phyloP scores from a whole-genome alignment of 192 early-diverging fungal species.

The Umbelopsis vinacea region DNA sequence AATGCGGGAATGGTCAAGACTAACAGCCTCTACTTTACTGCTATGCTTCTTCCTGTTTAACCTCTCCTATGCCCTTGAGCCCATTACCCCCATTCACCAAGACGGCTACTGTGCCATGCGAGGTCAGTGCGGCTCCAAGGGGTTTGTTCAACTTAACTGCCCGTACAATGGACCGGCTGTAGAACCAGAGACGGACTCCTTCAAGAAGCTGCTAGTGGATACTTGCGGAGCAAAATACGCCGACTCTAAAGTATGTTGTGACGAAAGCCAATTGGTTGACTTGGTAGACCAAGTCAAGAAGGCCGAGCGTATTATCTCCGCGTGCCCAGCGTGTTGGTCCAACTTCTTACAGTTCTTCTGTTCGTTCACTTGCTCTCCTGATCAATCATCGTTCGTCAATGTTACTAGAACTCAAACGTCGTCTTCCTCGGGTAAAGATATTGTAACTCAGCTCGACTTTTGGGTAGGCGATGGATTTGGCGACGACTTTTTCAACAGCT shows the following conservation, averaged over 20 bases:
- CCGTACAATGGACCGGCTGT: slow-evolving; percentile 53
- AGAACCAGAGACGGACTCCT: slow-evolving; percentile 40
- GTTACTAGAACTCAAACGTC: slow-evolving; percentile 44
- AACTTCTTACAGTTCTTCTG: slow-evolving; percentile 70
- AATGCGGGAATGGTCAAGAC: slow-evolving; percentile 1
- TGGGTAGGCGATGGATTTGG: slow-evolving; percentile 60
- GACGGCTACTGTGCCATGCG: slow-evolving; percentile 64
- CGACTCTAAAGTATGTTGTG: slow-evolving; percentile 58
- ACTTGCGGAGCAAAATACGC: slow-evolving; percentile 57
- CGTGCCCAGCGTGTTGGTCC: slow-evolving; percentile 71
- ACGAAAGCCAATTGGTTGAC: slow-evolving; percentile 53
- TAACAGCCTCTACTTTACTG: background rate
- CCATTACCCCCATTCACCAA: slow-evolving; percentile 41
- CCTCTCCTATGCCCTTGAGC: background rate
- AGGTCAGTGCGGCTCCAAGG: slow-evolving; percentile 56
- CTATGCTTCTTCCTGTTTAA: background rate
- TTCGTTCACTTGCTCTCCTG: slow-evolving; percentile 65
- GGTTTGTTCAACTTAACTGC: slow-evolving; percentile 51
- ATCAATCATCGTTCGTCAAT: slow-evolving; percentile 69
- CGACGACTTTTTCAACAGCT: slow-evolving; percentile 60
- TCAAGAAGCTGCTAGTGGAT: slow-evolving; percentile 50
- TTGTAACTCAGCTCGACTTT: slow-evolving; percentile 54
- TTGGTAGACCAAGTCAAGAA: slow-evolving; percentile 53
- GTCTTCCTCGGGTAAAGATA: slow-evolving; percentile 33
- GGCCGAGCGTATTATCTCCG: slow-evolving; percentile 55